phyloP scores from a whole-genome alignment of 2,329 filamentous ascomycete species.

The Hyphodiscus sp. region DNA sequence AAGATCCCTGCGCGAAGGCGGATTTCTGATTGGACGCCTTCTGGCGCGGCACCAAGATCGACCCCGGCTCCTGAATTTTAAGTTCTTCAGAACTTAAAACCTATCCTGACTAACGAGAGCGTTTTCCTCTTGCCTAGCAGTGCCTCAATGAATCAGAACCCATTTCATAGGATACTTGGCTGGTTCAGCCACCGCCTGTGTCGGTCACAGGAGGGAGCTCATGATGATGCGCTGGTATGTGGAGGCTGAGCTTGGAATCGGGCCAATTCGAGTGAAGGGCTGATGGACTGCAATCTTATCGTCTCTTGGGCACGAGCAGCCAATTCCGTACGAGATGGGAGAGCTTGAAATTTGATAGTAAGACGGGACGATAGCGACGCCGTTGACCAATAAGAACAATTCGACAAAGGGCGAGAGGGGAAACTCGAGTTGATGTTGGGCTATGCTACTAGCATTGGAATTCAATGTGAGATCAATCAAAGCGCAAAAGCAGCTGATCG shows the following conservation, averaged over 20 bases:
- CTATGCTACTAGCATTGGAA: not conserved
- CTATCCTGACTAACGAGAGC: not conserved
- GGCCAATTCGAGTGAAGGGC: too few relatives aligned
- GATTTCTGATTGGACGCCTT: not conserved
- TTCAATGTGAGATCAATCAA: not conserved
- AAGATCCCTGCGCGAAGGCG: not conserved
- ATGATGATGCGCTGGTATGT: not conserved
- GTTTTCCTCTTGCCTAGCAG: not conserved
- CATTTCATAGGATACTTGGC: too few relatives aligned
- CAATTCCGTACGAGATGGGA: not conserved
- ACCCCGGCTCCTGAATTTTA: not conserved
- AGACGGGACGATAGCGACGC: not conserved
- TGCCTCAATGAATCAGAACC: too few relatives aligned
- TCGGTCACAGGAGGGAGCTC: too few relatives aligned
- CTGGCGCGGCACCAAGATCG: not conserved
- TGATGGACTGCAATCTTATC: not conserved
- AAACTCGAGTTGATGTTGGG: not conserved
- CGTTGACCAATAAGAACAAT: not conserved
- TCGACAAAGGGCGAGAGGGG: not conserved
- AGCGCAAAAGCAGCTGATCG: too few relatives aligned
- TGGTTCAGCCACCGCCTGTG: too few relatives aligned
- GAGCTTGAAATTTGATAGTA: not conserved
- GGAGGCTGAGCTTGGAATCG: not conserved
- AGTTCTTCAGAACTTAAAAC: not conserved
- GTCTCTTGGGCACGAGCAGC: not conserved